These are phyloP conservation scores for Pyrus hybrid DNA, from an alignment of 331 rosid genomes.

Conservation along the genomic window DNA sequence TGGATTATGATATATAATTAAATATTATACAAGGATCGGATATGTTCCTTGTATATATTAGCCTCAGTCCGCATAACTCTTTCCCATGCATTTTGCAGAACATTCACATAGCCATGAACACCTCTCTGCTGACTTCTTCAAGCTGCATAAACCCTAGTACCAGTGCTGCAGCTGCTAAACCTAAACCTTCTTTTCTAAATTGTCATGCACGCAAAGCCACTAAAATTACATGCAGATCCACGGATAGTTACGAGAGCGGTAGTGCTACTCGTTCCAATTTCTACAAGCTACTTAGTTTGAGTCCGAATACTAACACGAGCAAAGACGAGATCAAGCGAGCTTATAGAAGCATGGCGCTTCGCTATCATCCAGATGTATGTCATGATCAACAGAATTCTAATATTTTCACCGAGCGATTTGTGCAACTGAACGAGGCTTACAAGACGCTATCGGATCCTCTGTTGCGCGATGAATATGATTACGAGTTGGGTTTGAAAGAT, in stretches of 20 bases:
- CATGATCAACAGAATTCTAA: slow-evolving; percentile 23
- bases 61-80: not conserved
- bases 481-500: slow-evolving; percentile 12
- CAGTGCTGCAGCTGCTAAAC: not conserved
- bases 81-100: not conserved
- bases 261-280: not conserved
- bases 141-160: not conserved
- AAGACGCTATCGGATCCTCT: slow-evolving; percentile 40
- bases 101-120: not conserved
- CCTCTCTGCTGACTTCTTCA: not conserved
- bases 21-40: not conserved
- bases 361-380: slow-evolving; percentile 56
- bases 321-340: slow-evolving; percentile 50
- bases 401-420: slow-evolving; percentile 27
- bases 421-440: slow-evolving; percentile 45
- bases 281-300: not conserved
- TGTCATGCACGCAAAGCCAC: not conserved
- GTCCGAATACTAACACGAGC: not conserved
- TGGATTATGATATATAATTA: not conserved
- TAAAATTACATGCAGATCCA: not conserved
- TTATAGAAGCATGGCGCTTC: slow-evolving; percentile 45
- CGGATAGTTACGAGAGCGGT: too few species aligned
- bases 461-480: slow-evolving; percentile 44
- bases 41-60: not conserved
- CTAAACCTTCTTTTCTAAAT: not conserved